Evolutionary conservation across 2,329 filamentous ascomycete genomes (phyloP).

Genomic region (Scedosporium minutisporum): DNA sequence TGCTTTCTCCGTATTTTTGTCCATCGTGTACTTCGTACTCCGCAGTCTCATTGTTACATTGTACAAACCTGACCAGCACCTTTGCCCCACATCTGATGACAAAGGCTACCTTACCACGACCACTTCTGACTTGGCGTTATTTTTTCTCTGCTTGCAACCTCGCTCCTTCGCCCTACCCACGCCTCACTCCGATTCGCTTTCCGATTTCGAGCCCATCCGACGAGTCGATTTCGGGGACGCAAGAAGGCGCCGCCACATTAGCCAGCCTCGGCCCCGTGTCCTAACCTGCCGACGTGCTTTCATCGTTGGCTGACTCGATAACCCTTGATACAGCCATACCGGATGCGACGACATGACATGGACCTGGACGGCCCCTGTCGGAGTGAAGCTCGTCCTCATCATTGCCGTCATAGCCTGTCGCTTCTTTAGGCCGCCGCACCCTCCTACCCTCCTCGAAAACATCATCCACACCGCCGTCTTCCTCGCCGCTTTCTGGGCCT

Average conservation of each 20-base stretch:
- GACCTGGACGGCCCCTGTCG: slow-evolving; percentile 6
- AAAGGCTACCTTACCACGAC: not conserved
- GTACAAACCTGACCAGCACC: not conserved
- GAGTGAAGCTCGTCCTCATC: slow-evolving; percentile 12
- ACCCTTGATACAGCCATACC: not conserved
- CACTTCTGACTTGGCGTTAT: slow-evolving; percentile 2
- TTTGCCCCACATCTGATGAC: slow-evolving; percentile 1
- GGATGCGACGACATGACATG: slow-evolving; percentile 8
- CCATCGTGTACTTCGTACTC: too few relatives aligned
- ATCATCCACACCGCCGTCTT: slow-evolving; percentile 11
- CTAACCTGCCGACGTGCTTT: not conserved
- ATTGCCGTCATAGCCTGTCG: slow-evolving; percentile 11
- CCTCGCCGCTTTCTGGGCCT: slow-evolving; percentile 11
- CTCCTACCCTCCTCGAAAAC: slow-evolving; percentile 11
- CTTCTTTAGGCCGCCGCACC: slow-evolving; percentile 12
- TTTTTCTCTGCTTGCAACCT: slow-evolving; percentile 2
- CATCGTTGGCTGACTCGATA: not conserved
- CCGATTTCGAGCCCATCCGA: not conserved
- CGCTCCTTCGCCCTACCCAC: not conserved
- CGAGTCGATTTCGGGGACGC: slow-evolving; percentile 1
- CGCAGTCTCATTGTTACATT: too few relatives aligned
- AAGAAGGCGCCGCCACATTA: slow-evolving; percentile 1
- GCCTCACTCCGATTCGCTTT: not conserved
- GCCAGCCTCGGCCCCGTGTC: not conserved
- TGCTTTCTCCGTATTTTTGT: too few relatives aligned